A percentile compares a stretch with the other conserved stretches of the same genome.
Conservation (phyloP, 306 rosid genomes). For the Nissolia schottii region DNA sequence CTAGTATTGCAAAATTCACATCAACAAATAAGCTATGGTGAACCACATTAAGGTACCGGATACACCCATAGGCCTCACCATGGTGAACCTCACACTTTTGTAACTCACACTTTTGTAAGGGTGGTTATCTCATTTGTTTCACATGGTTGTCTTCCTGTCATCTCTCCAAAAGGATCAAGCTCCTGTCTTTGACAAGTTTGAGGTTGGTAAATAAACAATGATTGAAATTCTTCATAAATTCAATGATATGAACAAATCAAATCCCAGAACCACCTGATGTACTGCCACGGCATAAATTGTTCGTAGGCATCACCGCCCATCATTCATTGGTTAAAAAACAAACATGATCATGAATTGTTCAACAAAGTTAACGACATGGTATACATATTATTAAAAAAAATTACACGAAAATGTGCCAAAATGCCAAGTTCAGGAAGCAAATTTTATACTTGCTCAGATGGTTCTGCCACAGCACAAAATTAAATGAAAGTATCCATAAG, state of each 20-base stretch:
- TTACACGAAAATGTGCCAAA: conserved; percentile 6
- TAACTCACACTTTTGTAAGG: no score
- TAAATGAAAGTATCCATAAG: conserved; percentile 10
- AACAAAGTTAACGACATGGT: not conserved
- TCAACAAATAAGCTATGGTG: no score
- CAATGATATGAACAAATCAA: not conserved
- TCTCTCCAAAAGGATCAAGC: no score
- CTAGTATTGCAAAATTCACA: no score
- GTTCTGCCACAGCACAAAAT: conserved; percentile 28
- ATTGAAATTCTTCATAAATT: not conserved
- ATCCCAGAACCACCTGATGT: not conserved
- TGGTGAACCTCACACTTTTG: no score
- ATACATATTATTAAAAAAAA: conserved; percentile 33
- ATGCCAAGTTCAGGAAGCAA: conserved; percentile 6
- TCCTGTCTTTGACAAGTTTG: not conserved
- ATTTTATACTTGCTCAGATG: not conserved
- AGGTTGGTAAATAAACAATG: not conserved
- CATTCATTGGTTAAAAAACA: conserved; percentile 2
- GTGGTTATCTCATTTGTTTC: no score
- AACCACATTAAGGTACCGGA: no score
- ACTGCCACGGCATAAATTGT: no score
- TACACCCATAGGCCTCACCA: no score
- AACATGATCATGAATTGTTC: not conserved
- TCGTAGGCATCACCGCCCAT: not conserved
- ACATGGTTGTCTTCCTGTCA: no score